Percentiles rank a stretch among this genome's conserved stretches.
phyloP scores from a whole-genome alignment of 441 rosid genomes.

The Bocquillonia castaneifolia region DNA sequence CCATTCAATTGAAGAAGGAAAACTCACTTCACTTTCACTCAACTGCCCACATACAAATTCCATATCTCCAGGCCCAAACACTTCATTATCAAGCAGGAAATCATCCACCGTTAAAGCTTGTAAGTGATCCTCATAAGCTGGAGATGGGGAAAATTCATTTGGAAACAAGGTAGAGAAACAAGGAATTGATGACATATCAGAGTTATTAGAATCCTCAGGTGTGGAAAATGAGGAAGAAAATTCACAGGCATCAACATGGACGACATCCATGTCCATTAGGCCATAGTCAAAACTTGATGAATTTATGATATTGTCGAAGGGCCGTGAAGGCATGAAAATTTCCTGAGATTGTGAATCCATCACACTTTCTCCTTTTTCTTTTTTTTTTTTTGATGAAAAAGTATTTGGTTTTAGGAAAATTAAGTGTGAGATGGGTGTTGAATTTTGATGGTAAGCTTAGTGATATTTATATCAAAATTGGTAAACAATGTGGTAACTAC shows the following conservation, averaged over 20 bases:
- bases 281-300: conserved; percentile 15
- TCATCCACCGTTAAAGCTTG: conserved; percentile 28
- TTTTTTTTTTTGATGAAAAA: conserved; percentile 1
- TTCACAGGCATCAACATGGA: conserved; percentile 16
- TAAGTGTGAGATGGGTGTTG: background rate
- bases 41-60: conserved; percentile 15
- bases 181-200: conserved; percentile 22
- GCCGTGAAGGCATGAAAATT: conserved; percentile 32
- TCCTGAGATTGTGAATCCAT: conserved; percentile 36
- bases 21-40: conserved; percentile 22
- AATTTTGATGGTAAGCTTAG: conserved; percentile 4
- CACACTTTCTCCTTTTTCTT: conserved; percentile 10
- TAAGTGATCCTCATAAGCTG: conserved; percentile 10
- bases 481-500: background rate
- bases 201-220: conserved; percentile 23
- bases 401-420: background rate
- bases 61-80: conserved; percentile 23
- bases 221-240: conserved; percentile 28
- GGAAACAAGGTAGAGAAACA: conserved; percentile 20
- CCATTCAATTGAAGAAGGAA: conserved; percentile 17
- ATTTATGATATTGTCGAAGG: conserved; percentile 18
- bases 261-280: background rate
- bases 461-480: conserved; percentile 25
- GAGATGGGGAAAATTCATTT: conserved; percentile 22
- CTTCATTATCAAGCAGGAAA: conserved; percentile 25